Percentiles rank a stretch among this genome's conserved stretches.
These are phyloP conservation scores for Beauveria sp. DNA, from an alignment of 2,329 filamentous ascomycete genomes.

Conservation along the genomic window DNA sequence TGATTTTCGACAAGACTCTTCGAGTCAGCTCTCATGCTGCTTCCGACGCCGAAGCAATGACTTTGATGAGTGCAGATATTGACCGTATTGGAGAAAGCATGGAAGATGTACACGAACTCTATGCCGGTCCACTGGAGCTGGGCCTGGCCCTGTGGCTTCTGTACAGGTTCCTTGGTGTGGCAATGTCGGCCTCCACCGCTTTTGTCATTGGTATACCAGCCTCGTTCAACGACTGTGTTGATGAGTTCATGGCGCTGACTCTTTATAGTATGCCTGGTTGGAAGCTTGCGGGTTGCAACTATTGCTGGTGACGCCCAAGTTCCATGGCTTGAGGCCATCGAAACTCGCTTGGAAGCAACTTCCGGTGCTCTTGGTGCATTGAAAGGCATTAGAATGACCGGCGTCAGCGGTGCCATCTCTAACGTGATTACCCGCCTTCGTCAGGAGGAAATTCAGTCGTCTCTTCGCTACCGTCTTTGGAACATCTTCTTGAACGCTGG, in stretches of 20 bases:
- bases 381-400: conserved; percentile 36
- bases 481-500: conserved; percentile 13
- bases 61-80: conserved; percentile 38
- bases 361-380: conserved; percentile 22
- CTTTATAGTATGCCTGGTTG: conserved; percentile 8
- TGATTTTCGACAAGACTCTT: conserved; percentile 42
- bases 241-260: not conserved
- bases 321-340: conserved; percentile 21
- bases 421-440: conserved; percentile 27
- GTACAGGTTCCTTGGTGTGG: conserved; percentile 18
- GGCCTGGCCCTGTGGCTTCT: conserved; percentile 28
- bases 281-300: conserved; percentile 17
- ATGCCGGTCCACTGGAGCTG: conserved; percentile 28
- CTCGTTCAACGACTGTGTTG: not conserved
- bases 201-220: conserved; percentile 15
- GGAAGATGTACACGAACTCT: conserved; percentile 25
- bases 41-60: conserved; percentile 29
- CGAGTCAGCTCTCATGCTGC: conserved; percentile 21
- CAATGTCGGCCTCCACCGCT: conserved; percentile 16
- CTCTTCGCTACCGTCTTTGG: conserved; percentile 20
- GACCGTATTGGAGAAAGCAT: conserved; percentile 24
- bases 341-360: conserved; percentile 19
- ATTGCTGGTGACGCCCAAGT: conserved; percentile 17
- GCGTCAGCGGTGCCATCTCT: conserved; percentile 27
- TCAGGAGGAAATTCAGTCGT: conserved; percentile 27